phyloP scores from a whole-genome alignment of 257 asterid species.

The Anisodus tanguticus region DNA sequence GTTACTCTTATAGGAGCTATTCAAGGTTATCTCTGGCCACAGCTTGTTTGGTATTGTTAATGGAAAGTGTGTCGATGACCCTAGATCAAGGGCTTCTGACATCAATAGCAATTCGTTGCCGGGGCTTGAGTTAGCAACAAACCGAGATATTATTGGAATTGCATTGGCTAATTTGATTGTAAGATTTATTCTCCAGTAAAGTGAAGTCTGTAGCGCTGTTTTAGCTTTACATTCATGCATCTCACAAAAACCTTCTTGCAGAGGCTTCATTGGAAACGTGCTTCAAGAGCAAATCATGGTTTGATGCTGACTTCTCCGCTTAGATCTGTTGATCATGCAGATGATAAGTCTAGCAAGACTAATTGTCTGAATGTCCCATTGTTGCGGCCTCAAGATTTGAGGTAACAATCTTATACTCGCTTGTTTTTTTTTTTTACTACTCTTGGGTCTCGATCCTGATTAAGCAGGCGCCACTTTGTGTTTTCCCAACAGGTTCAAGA shows the following conservation, averaged over 20 bases:
- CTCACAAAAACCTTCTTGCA: slow-evolving; percentile 44
- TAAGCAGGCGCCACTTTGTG: slow-evolving; percentile 39
- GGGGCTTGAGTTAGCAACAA: slow-evolving; percentile 86
- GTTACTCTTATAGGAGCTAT: slow-evolving; percentile 64
- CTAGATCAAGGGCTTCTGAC: slow-evolving; percentile 89
- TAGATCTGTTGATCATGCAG: slow-evolving; percentile 61
- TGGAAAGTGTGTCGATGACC: slow-evolving; percentile 92
- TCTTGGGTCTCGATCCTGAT: slow-evolving; percentile 45
- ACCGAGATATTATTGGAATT: slow-evolving; percentile 86
- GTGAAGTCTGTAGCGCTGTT: not conserved
- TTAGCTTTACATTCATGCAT: not conserved
- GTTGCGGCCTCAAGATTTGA: slow-evolving; percentile 90
- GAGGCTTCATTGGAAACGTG: slow-evolving; percentile 98
- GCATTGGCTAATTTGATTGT: slow-evolving; percentile 95
- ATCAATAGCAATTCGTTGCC: slow-evolving; percentile 74
- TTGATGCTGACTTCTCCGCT: slow-evolving; percentile 93
- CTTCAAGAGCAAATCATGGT: slow-evolving; percentile 78
- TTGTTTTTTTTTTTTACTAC: slow-evolving; percentile 30
- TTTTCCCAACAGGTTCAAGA: slow-evolving; percentile 65
- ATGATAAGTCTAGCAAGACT: slow-evolving; percentile 50
- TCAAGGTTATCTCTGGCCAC: slow-evolving; percentile 78
- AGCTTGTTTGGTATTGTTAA: slow-evolving; percentile 83
- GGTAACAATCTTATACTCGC: slow-evolving; percentile 49
- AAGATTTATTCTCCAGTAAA: slow-evolving; percentile 40
- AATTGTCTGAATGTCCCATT: slow-evolving; percentile 61